Conservation (phyloP, 1,139 yeast species). For the Protomyces inouyei region DNA sequence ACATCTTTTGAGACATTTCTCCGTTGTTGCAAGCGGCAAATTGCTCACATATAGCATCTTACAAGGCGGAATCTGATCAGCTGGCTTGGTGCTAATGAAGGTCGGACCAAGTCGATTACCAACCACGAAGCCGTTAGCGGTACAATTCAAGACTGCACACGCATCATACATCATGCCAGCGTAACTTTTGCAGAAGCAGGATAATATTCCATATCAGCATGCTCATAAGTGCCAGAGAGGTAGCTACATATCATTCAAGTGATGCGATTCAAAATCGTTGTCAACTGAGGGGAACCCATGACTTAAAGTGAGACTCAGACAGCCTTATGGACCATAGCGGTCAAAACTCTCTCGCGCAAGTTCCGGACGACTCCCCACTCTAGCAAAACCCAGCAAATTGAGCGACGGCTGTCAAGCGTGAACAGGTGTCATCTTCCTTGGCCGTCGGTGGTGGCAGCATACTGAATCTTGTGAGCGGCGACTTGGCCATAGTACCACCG, state of each 20-base stretch:
- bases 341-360: not conserved
- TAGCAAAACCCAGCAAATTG: not conserved
- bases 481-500: slow-evolving; percentile 6
- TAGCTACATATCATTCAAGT: not conserved
- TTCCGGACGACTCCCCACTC: not conserved
- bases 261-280: not conserved
- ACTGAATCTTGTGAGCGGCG: slow-evolving; percentile 17
- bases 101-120: slow-evolving; percentile 25
- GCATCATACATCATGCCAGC: not conserved
- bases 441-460: slow-evolving; percentile 21
- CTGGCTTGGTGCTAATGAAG: slow-evolving; percentile 61
- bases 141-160: not conserved
- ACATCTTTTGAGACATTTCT: slow-evolving; percentile 82
- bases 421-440: slow-evolving; percentile 17
- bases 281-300: not conserved
- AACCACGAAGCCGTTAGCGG: slow-evolving; percentile 11
- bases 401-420: not conserved
- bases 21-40: slow-evolving; percentile 94
- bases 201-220: not conserved
- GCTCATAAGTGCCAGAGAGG: not conserved
- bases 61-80: slow-evolving; percentile 98
- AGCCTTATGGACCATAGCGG: not conserved
- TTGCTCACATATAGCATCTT: slow-evolving; percentile 95
- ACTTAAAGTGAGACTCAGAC: not conserved
- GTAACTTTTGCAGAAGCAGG: not conserved